phyloP scores from a whole-genome alignment of 2,329 filamentous ascomycete genomes.

The Ceratocystis destructans region DNA sequence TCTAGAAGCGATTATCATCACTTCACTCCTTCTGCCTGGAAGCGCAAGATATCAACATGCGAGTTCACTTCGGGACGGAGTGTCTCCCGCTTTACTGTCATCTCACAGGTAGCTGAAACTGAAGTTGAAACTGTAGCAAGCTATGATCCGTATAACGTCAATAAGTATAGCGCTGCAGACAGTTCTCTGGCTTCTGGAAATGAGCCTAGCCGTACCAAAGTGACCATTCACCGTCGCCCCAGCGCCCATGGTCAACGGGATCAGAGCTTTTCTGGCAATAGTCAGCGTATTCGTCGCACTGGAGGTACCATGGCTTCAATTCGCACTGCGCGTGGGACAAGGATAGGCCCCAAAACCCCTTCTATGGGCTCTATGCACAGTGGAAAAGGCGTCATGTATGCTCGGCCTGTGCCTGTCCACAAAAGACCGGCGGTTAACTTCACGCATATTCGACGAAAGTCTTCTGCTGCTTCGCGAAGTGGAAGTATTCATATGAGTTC shows the following conservation, averaged over 20 bases:
- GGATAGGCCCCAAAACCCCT: constrained; percentile 10
- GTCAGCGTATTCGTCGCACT: constrained; percentile 8
- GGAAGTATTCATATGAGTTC: not conserved
- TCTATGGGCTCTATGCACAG: constrained; percentile 40
- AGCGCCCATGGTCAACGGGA: constrained; percentile 22
- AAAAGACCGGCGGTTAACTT: constrained; percentile 42
- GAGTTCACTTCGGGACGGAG: constrained; percentile 43
- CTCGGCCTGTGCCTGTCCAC: constrained; percentile 28
- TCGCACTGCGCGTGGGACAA: constrained; percentile 5
- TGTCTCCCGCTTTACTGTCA: constrained; percentile 50
- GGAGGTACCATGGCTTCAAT: constrained; percentile 15
- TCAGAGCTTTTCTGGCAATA: constrained; percentile 11
- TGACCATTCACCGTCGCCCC: constrained; percentile 46
- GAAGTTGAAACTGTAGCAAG: constrained; percentile 43
- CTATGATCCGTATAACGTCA: constrained; percentile 75
- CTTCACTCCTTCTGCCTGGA: constrained; percentile 44
- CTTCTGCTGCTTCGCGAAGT: constrained; percentile 6
- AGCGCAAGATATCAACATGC: constrained; percentile 47
- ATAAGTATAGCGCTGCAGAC: constrained; percentile 24
- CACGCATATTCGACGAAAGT: constrained; percentile 30
- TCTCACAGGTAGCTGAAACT: constrained; percentile 45
- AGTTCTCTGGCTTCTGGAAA: not conserved
- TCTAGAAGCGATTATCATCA: constrained; percentile 89
- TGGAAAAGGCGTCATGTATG: constrained; percentile 23
- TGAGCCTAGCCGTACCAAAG: constrained; percentile 48